These are phyloP conservation scores for Leccinellum luteum DNA, from an alignment of 768 basidiomycete genomes.

Conservation along the genomic window DNA sequence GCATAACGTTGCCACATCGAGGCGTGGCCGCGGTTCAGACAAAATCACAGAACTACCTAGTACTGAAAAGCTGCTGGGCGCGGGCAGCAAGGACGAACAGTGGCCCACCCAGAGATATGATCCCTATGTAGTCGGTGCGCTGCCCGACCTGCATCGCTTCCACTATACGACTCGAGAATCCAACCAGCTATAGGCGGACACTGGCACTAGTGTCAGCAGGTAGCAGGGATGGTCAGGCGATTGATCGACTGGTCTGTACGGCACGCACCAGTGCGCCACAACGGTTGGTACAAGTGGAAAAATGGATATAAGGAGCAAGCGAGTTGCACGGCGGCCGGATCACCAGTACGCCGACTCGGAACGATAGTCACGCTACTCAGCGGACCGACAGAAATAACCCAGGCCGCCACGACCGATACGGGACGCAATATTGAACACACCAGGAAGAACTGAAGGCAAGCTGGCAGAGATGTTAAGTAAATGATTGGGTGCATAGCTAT, in stretches of 20 bases:
- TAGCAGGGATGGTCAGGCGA: not conserved
- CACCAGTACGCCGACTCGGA: conserved; percentile 30
- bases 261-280: conserved; percentile 24
- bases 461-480: conserved; percentile 20
- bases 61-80: too few species aligned
- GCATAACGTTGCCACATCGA: too few species aligned
- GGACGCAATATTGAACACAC: conserved; percentile 34
- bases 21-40: too few species aligned
- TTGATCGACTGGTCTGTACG: not conserved
- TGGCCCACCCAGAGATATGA: too few species aligned
- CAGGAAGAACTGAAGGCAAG: conserved; percentile 25
- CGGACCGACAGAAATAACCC: conserved; percentile 30
- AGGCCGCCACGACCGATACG: conserved; percentile 31
- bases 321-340: conserved; percentile 30
- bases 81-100: too few species aligned
- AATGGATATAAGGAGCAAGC: conserved; percentile 25
- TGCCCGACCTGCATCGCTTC: too few species aligned
- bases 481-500: not conserved
- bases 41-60: too few species aligned
- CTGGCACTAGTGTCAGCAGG: too few species aligned
- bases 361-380: conserved; percentile 28
- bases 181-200: too few species aligned
- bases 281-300: conserved; percentile 32
- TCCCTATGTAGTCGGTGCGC: too few species aligned
- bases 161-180: too few species aligned